Evolutionary conservation across 306 rosid species (phyloP).

Genomic region (Cucumis hystrix): DNA sequence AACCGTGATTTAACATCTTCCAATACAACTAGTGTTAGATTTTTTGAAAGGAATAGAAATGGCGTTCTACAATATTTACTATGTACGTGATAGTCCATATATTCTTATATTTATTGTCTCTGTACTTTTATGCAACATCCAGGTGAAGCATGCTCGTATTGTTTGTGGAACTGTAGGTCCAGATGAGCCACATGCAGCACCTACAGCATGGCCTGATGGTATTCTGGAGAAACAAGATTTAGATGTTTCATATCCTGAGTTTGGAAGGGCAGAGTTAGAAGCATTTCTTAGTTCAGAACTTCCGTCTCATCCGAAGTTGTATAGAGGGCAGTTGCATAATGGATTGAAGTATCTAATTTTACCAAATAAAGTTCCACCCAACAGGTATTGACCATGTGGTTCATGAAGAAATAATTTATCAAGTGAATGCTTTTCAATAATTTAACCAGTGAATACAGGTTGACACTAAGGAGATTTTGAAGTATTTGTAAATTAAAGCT

Average conservation of each 20-base stretch:
- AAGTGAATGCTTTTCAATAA: neutral
- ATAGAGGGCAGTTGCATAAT: constrained; percentile 70
- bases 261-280: constrained; percentile 31
- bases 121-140: constrained; percentile 5
- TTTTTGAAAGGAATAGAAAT: neutral
- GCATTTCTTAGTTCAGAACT: constrained; percentile 61
- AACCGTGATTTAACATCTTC: neutral
- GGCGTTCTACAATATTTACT: neutral
- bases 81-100: neutral
- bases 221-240: constrained; percentile 51
- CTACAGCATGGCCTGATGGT: constrained; percentile 73
- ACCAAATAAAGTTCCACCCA: constrained; percentile 93
- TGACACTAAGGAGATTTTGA: neutral
- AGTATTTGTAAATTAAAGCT: neutral
- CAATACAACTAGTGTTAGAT: neutral
- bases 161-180: constrained; percentile 75
- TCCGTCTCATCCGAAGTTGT: constrained; percentile 79
- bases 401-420: neutral
- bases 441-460: neutral
- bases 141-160: constrained; percentile 30
- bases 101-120: neutral
- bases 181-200: constrained; percentile 93
- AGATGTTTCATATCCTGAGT: constrained; percentile 34
- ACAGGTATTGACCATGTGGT: constrained; percentile 29
- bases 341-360: constrained; percentile 73